Conservation (phyloP, 371 early-diverging fungal species). For the Mortierella polycephala region DNA sequence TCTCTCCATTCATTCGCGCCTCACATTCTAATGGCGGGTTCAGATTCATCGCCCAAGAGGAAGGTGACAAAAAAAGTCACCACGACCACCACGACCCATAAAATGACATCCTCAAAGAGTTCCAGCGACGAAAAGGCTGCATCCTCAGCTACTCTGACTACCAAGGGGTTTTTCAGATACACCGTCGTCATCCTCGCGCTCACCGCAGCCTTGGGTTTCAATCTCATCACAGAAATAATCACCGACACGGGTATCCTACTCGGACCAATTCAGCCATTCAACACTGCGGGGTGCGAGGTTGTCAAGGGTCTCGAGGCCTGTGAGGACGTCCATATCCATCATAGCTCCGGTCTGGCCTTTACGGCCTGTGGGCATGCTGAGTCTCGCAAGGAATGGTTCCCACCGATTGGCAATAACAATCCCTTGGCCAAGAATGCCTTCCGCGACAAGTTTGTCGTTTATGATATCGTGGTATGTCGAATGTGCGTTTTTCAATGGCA, state of each 20-base stretch:
- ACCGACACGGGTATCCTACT: conserved; percentile 31
- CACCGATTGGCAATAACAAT: conserved; percentile 36
- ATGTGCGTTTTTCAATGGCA: background rate
- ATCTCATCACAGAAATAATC: conserved; percentile 10
- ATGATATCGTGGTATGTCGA: conserved; percentile 50
- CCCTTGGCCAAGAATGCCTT: conserved; percentile 22
- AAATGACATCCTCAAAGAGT: background rate
- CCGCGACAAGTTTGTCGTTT: conserved; percentile 54
- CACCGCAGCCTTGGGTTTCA: conserved; percentile 24
- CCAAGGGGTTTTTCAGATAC: background rate
- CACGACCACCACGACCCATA: conserved; percentile 4
- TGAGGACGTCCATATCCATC: conserved; percentile 63
- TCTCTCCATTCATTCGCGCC: background rate
- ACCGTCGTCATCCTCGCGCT: conserved; percentile 9
- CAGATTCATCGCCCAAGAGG: too few relatives aligned
- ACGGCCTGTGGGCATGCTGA: conserved; percentile 59
- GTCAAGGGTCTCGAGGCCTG: conserved; percentile 58
- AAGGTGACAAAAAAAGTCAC: background rate
- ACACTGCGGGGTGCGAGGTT: conserved; percentile 24
- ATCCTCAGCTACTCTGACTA: background rate
- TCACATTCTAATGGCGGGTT: too few relatives aligned
- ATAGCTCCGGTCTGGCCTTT: conserved; percentile 58
- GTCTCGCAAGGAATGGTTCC: conserved; percentile 58
- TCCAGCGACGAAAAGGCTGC: background rate
- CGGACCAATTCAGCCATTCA: conserved; percentile 19